These are phyloP conservation scores for Calonectria pauciramosa DNA, from an alignment of 2,329 filamentous ascomycete species.

Conservation along the genomic window DNA sequence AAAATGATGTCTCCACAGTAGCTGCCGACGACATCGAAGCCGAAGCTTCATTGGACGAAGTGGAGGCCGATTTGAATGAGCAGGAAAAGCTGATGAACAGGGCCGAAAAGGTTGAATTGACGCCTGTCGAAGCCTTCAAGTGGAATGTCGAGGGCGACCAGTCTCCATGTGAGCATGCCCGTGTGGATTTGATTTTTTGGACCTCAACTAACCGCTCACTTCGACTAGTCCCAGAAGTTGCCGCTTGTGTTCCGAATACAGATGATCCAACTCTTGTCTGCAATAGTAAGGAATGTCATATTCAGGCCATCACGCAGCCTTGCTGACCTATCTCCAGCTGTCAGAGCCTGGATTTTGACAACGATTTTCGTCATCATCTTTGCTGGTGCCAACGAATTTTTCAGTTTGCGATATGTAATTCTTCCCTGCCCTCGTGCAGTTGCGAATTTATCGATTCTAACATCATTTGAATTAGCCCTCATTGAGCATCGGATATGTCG, in stretches of 20 bases:
- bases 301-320: background rate
- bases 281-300: background rate
- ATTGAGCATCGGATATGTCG: constrained; percentile 23
- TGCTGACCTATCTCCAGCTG: background rate
- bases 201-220: background rate
- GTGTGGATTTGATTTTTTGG: background rate
- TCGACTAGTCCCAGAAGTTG: constrained; percentile 18
- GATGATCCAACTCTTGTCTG: constrained; percentile 17
- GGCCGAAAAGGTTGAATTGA: constrained; percentile 19
- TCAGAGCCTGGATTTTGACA: constrained; percentile 20
- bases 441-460: background rate
- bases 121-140: constrained; percentile 22
- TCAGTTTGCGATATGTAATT: constrained; percentile 25
- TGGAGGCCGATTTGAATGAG: background rate
- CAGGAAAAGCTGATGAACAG: constrained; percentile 12
- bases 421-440: background rate
- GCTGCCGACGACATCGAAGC: constrained; percentile 18
- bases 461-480: background rate
- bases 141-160: constrained; percentile 26
- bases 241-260: constrained; percentile 25
- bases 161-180: constrained; percentile 11
- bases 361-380: constrained; percentile 19
- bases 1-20: background rate
- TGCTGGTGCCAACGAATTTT: constrained; percentile 26
- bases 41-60: constrained; percentile 10